Conservation (phyloP, 352 stramenopile species). For the Aphanomyces euteiches region DNA sequence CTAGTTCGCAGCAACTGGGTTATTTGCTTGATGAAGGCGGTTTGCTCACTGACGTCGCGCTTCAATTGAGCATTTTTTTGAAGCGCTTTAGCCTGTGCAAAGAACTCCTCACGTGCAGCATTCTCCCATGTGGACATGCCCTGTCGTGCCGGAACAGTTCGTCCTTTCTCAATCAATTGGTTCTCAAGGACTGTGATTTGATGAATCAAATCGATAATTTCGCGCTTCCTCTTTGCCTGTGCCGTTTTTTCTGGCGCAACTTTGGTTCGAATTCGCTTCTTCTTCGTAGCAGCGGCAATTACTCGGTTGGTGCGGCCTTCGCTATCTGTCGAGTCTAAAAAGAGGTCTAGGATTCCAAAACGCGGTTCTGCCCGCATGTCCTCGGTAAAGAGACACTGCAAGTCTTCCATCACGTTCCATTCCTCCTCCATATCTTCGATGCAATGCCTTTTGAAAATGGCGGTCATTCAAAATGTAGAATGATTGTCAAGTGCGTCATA, state of each 20-base stretch:
- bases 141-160: background rate
- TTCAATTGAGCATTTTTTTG: background rate
- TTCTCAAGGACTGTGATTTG: background rate
- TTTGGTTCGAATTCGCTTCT: too few relatives aligned
- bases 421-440: too few relatives aligned
- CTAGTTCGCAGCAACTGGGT: background rate
- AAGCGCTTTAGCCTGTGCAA: background rate
- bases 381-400: conserved; percentile 10
- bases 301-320: too few relatives aligned
- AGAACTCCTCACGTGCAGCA: background rate
- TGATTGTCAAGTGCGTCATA: too few relatives aligned
- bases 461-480: too few relatives aligned
- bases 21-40: background rate
- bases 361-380: background rate
- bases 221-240: too few relatives aligned
- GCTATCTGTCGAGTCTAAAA: too few relatives aligned
- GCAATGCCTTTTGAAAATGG: too few relatives aligned
- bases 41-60: background rate
- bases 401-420: conserved; percentile 1
- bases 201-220: too few relatives aligned
- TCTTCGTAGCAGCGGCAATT: too few relatives aligned
- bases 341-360: background rate
- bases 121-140: background rate
- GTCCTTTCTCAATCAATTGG: background rate
- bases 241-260: too few relatives aligned